Base-by-base conservation (phyloP, 257 asterid species). In the Solanum pinnatisectum region DNA sequence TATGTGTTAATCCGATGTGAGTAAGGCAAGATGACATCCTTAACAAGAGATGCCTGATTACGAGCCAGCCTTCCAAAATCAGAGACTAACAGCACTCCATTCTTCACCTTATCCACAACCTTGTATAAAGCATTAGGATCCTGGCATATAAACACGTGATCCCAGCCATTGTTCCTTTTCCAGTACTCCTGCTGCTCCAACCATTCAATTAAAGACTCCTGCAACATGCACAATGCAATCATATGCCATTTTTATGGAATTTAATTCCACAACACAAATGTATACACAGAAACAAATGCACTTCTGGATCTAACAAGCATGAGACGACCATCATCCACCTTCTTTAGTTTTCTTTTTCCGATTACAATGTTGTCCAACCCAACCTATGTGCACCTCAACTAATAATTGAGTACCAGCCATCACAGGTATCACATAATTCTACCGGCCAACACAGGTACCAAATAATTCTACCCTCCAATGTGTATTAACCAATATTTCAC, bases 41-140 rank as follows among this genome's bases (percentile, higher is more conserved):
- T 97, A 90, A 96, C 94, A 76, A 97, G 93, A 15, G 99, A 97
- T 83, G 98, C 99, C 92, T 96, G 98, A 83, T 90, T 90, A 77
- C 86, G 94, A 84, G 90, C 91, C 93, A 97, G 91, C 92, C 99
- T 94, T 92, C 99, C 99, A 88, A 97, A 97, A 95, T 97, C 99
- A 1, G 99, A 97, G 88, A 97, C 97, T 92, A 97, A 90, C 68
- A 97, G 93, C 71, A 97, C 96, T 84, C 97, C 99, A 44, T 94
- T 97, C 92, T 94, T 95, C 90, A 97, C 96, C 90, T 94, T 91
- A 89, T 96, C 98, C 72, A 97, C 91, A 76, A 94, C 92, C 92
- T 95, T 97, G 93, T 94, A 96, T 87, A 97, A 89, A 20, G 99
- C 99, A 92, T 97, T 97, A 83, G 99, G 99, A 93, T 97, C 99